Evolutionary conservation across 106 monocot genomes (phyloP).

Genomic region (Dendrobium chrysotoxum): DNA sequence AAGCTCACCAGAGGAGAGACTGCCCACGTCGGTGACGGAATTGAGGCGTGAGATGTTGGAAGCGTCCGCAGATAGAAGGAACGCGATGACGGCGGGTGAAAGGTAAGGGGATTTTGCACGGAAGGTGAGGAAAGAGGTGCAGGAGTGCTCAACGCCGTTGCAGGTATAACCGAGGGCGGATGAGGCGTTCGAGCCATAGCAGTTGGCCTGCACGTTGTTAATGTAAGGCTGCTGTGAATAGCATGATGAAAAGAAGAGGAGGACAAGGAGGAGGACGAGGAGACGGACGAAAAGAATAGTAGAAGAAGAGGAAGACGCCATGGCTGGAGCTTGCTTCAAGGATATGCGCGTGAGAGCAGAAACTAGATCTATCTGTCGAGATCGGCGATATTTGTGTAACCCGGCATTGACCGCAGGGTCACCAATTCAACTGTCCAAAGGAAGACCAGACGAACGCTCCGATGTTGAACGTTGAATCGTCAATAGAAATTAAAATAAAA

Average conservation of each 20-base stretch:
- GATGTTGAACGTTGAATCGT: background rate
- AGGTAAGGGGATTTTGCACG: conserved; percentile 43
- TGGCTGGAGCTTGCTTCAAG: background rate
- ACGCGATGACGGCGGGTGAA: conserved; percentile 46
- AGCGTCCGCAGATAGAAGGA: conserved; percentile 38
- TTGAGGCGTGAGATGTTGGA: conserved; percentile 42
- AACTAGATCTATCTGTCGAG: too few species aligned
- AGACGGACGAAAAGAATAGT: background rate
- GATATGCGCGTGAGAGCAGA: too few species aligned
- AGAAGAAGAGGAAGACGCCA: background rate
- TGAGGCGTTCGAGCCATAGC: conserved; percentile 40
- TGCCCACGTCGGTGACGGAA: conserved; percentile 17
- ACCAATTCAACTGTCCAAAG: background rate
- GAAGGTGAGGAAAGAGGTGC: conserved; percentile 64
- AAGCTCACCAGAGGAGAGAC: conserved; percentile 18
- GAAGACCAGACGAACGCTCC: background rate
- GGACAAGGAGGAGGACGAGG: conserved; percentile 11
- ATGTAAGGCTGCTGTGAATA: conserved; percentile 51
- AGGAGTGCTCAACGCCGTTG: conserved; percentile 21
- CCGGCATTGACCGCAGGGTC: too few species aligned
- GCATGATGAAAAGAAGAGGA: conserved; percentile 6
- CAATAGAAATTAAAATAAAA: too few species aligned
- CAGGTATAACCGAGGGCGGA: conserved; percentile 76
- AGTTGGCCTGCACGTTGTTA: conserved; percentile 33
- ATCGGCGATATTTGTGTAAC: background rate